Percentiles rank a stretch among this genome's conserved stretches.
phyloP scores from a whole-genome alignment of 192 early-diverging fungal species.

The Rhizoclosmatium sp. region DNA sequence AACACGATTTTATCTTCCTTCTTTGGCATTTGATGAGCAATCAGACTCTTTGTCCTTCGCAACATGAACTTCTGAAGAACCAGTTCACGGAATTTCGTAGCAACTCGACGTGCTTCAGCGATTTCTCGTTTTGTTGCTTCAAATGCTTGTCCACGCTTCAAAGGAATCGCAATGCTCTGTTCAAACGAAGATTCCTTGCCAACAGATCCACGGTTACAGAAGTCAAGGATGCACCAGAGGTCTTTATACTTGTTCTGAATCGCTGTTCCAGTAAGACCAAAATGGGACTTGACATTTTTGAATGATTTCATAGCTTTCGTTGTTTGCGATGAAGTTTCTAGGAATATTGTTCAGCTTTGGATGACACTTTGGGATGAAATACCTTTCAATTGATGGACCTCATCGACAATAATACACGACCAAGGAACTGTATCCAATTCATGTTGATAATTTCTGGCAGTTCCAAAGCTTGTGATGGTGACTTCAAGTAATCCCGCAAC shows the following conservation, averaged over 20 bases:
- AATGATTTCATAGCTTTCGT: constrained; percentile 8
- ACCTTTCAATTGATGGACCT: constrained; percentile 5
- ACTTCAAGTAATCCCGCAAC: not conserved
- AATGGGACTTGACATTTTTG: not conserved
- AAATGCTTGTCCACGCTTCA: constrained; percentile 4
- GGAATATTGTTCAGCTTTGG: not conserved
- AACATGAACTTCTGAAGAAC: not conserved
- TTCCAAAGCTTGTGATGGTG: not conserved
- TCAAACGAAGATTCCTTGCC: not conserved
- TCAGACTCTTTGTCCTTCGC: not conserved
- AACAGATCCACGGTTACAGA: not conserved
- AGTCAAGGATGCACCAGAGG: constrained; percentile 7
- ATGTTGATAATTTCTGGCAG: constrained; percentile 4
- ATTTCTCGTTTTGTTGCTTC: constrained; percentile 1
- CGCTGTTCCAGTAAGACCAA: constrained; percentile 5
- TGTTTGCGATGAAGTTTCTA: constrained; percentile 8
- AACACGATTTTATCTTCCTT: constrained; percentile 14
- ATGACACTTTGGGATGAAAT: not conserved
- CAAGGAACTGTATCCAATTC: not conserved
- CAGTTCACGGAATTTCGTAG: not conserved
- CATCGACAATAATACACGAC: constrained; percentile 9
- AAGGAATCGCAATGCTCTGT: not conserved
- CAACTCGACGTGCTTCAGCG: not conserved
- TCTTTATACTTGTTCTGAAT: constrained; percentile 5
- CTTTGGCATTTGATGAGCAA: not conserved